Conservation (phyloP, 2,329 filamentous ascomycete species). For the Chrysoporthe puriensis region DNA sequence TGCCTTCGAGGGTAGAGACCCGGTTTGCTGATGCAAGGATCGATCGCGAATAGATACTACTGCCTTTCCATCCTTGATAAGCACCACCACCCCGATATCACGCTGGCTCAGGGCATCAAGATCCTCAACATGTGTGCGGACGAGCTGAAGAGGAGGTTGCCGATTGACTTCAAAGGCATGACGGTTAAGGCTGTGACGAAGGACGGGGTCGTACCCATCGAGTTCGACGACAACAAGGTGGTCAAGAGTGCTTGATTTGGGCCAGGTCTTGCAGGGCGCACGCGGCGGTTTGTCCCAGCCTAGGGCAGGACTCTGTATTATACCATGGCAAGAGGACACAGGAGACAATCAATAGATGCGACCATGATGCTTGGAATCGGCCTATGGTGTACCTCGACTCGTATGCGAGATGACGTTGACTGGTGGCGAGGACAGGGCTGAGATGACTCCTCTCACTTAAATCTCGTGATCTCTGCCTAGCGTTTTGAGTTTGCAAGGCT, state of each 20-base stretch:
- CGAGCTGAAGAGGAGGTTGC: constrained; percentile 94
- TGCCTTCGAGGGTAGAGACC: background rate
- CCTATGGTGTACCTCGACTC: background rate
- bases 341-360: constrained; percentile 25
- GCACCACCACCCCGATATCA: constrained; percentile 95
- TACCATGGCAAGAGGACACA: constrained; percentile 30
- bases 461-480: background rate
- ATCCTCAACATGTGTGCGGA: constrained; percentile 93
- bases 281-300: constrained; percentile 12
- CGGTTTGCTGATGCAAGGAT: constrained; percentile 33
- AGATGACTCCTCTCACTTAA: background rate
- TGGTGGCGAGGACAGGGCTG: constrained; percentile 11
- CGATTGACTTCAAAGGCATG: constrained; percentile 99
- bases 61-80: constrained; percentile 97
- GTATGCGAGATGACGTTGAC: constrained; percentile 25
- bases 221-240: constrained; percentile 81
- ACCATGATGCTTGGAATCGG: constrained; percentile 17
- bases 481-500: constrained; percentile 3
- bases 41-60: constrained; percentile 71
- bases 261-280: constrained; percentile 24
- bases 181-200: constrained; percentile 92
- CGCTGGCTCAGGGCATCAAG: constrained; percentile 86
- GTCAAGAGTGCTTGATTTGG: constrained; percentile 66
- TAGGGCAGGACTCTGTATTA: constrained; percentile 33
- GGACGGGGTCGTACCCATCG: constrained; percentile 84